A percentile compares a stretch with the other conserved stretches of the same genome.
phyloP scores from a whole-genome alignment of 2,329 filamentous ascomycete species.

The Escovopsis weberi region DNA sequence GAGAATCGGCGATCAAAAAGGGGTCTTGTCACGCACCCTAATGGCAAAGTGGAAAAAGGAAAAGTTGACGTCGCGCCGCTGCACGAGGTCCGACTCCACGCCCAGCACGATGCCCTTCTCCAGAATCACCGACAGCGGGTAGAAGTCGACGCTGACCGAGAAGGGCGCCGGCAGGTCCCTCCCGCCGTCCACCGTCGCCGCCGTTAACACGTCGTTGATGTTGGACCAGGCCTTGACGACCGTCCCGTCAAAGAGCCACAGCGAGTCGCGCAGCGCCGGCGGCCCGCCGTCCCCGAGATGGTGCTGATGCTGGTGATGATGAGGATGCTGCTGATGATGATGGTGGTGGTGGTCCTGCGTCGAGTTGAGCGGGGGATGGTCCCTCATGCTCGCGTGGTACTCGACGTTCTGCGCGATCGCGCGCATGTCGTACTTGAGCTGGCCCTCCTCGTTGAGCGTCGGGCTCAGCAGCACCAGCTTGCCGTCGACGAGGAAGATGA shows the following conservation, averaged over 20 bases:
- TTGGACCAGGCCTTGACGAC: conserved; percentile 83
- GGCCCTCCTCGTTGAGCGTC: conserved; percentile 64
- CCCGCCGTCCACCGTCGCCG: conserved; percentile 47
- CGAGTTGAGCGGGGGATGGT: conserved; percentile 44
- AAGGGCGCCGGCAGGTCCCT: conserved; percentile 63
- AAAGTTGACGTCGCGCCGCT: conserved; percentile 81
- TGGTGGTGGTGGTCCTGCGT: conserved; percentile 14
- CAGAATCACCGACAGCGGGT: conserved; percentile 76
- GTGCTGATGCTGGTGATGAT: too few relatives aligned
- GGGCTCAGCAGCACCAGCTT: conserved; percentile 89
- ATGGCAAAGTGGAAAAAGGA: conserved; percentile 81
- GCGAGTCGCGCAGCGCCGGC: conserved; percentile 58
- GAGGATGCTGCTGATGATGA: conserved; percentile 9
- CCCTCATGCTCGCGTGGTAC: conserved; percentile 84
- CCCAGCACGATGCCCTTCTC: conserved; percentile 83
- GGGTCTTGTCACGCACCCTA: conserved; percentile 43
- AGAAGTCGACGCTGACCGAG: conserved; percentile 80
- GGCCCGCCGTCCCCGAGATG: conserved; percentile 6
- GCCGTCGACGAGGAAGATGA: conserved; percentile 92
- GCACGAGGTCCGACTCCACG: conserved; percentile 84
- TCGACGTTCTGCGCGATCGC: conserved; percentile 93
- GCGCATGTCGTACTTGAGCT: conserved; percentile 96
- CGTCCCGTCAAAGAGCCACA: conserved; percentile 88
- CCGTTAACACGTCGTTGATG: conserved; percentile 66
- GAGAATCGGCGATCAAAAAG: too few relatives aligned